Evolutionary conservation across 352 stramenopile species (phyloP).

Genomic region (Albugo candida): DNA sequence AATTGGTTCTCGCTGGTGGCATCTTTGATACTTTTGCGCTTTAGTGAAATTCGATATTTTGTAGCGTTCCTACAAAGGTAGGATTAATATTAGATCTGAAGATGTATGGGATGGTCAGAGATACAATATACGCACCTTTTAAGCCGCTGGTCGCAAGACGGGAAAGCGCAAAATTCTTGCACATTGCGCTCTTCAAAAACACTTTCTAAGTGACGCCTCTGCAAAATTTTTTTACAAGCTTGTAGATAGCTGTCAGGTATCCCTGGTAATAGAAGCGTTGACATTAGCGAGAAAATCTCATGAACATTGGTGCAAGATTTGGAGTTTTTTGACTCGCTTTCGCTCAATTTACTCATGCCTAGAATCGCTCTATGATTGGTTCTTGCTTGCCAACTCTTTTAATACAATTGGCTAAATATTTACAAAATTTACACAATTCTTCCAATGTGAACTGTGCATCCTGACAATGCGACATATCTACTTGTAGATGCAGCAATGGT

Average conservation of each 20-base stretch:
- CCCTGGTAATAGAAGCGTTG: conserved; percentile 37
- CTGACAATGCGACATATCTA: too few relatives aligned
- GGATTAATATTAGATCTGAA: neutral
- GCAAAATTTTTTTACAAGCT: conserved; percentile 38
- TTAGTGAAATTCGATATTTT: conserved; percentile 58
- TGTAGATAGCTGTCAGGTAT: conserved; percentile 54
- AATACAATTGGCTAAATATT: too few relatives aligned
- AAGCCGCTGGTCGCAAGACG: conserved; percentile 35
- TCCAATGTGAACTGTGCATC: too few relatives aligned
- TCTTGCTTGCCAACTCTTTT: too few relatives aligned
- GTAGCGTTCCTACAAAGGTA: conserved; percentile 18
- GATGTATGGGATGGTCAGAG: neutral
- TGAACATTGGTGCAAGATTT: conserved; percentile 26
- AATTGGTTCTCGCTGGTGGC: conserved; percentile 66
- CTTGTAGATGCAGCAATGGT: too few relatives aligned
- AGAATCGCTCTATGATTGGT: too few relatives aligned
- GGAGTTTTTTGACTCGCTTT: neutral
- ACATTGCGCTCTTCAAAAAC: conserved; percentile 64
- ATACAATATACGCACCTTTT: conserved; percentile 14
- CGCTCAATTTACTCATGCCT: too few relatives aligned
- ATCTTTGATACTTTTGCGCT: conserved; percentile 60
- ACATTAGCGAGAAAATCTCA: conserved; percentile 65
- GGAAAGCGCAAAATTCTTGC: conserved; percentile 48
- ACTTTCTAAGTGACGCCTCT: conserved; percentile 58
- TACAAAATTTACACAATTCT: too few relatives aligned